phyloP scores from a whole-genome alignment of 495 filamentous ascomycete species.

The Chaetomium cochliodes region DNA sequence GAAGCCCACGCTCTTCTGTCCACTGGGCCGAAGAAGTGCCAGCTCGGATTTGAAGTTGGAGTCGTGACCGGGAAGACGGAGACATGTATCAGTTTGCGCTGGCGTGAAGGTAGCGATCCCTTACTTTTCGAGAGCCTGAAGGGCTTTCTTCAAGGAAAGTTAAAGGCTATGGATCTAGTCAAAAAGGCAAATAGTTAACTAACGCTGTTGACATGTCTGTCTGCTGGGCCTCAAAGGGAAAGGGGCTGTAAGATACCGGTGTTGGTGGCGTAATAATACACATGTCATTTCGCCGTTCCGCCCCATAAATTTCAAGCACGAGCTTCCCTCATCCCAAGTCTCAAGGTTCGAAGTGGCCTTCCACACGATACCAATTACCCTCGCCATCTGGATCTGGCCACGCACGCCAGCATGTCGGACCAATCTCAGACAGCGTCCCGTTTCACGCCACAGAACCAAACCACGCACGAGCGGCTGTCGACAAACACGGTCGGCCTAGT shows the following conservation, averaged over 20 bases:
- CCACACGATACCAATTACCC: neutral
- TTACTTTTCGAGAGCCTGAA: slow-evolving; percentile 86
- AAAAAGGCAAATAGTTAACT: neutral
- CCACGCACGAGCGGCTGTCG: slow-evolving; percentile 86
- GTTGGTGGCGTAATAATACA: neutral
- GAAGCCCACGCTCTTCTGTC: neutral
- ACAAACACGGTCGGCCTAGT: slow-evolving; percentile 93
- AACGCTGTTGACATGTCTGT: no score
- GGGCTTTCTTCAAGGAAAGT: slow-evolving; percentile 59
- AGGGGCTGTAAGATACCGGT: neutral
- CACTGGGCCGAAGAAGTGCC: slow-evolving; percentile 19
- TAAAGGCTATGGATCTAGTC: slow-evolving; percentile 19
- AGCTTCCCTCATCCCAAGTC: neutral
- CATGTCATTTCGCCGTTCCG: neutral
- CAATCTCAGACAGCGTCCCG: slow-evolving; percentile 44
- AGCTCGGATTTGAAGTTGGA: slow-evolving; percentile 31
- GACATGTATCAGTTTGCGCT: slow-evolving; percentile 56
- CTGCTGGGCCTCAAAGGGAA: neutral
- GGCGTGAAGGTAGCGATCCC: slow-evolving; percentile 72
- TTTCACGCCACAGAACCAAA: slow-evolving; percentile 76
- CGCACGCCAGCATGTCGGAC: slow-evolving; percentile 34
- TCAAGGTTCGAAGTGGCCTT: neutral
- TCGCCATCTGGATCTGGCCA: neutral
- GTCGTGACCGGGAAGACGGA: slow-evolving; percentile 24
- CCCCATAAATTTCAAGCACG: neutral